These are phyloP conservation scores for Coniochaeta sp. DNA, from an alignment of 2,329 filamentous ascomycete species.

Conservation along the genomic window DNA sequence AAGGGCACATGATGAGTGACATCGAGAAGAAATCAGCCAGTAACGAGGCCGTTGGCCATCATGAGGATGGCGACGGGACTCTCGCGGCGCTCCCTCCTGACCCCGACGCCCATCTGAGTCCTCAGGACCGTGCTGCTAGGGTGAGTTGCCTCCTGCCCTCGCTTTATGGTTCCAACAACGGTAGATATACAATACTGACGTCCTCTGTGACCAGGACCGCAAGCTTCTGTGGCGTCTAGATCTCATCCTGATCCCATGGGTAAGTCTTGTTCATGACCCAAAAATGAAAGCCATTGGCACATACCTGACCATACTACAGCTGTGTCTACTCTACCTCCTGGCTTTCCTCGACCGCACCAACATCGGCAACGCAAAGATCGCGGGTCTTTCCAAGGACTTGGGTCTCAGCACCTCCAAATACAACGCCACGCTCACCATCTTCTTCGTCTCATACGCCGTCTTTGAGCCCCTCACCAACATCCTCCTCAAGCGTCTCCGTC, in stretches of 20 bases:
- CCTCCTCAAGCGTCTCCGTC: slow-evolving; percentile 66
- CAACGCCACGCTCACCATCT: slow-evolving; percentile 70
- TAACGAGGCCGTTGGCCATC: not conserved
- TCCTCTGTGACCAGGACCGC: slow-evolving; percentile 17
- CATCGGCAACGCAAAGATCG: slow-evolving; percentile 63
- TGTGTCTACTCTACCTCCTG: slow-evolving; percentile 65
- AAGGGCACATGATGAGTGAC: slow-evolving; percentile 1
- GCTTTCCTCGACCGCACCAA: slow-evolving; percentile 73
- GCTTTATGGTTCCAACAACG: no score
- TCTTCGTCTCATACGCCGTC: slow-evolving; percentile 78
- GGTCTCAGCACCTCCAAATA: slow-evolving; percentile 57
- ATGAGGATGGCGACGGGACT: not conserved
- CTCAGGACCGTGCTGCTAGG: slow-evolving; percentile 10
- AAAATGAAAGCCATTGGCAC: not conserved
- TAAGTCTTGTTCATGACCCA: slow-evolving; percentile 8
- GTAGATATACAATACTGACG: not conserved
- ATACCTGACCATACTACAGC: slow-evolving; percentile 26
- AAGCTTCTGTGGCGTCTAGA: slow-evolving; percentile 23
- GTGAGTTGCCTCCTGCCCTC: slow-evolving; percentile 6
- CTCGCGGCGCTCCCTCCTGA: slow-evolving; percentile 14
- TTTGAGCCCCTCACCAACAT: slow-evolving; percentile 76
- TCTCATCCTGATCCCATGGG: slow-evolving; percentile 26
- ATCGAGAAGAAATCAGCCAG: slow-evolving; percentile 1
- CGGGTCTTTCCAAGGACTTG: slow-evolving; percentile 46
- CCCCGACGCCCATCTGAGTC: slow-evolving; percentile 15